Base-by-base conservation (phyloP, 1,139 yeast genomes). In the Saccharomyces hybrid region DNA sequence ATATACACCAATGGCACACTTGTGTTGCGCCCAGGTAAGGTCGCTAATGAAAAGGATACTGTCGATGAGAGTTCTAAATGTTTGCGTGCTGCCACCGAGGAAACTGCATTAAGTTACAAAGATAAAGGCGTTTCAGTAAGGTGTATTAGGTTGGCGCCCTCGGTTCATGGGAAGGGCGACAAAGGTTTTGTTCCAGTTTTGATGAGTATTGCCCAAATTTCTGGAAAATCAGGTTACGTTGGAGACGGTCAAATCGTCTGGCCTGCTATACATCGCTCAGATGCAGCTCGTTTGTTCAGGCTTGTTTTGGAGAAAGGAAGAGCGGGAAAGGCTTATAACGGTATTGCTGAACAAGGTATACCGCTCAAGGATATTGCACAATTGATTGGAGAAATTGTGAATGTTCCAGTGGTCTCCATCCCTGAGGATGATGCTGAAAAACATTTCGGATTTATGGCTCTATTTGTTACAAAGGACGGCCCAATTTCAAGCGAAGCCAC, bases 241-340 rank as follows among this genome's bases (percentile, higher is more conserved):
- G 73, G 61, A 3, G 67, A 64, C 5, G 75, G 74, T 9, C 34
- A 53, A 8, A 64, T 63, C 52, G 58, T 51, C 1, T 73, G 75
- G 75, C 56, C 71, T 5, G 68, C 73, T 3, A 70, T 69, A n/a
- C 64, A 70, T 49, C 59, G 59, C 14, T 25, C 49, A 2, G 76
- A 73, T 63, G 72, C 68, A 28, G 75, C 73, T 1, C 52, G 38
- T 4, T 46, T 71, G 25, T 71, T 54, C 48, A 52, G 57, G 16
- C 53, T 63, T 28, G 72, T 65, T 5, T 26, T 67, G n/a, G 71
- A 69, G 54, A 68, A 67, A 49, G 73, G 69, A 4, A 49, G 30
- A 2, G 57, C 70, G 8, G 73, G 73, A 8, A 48, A 52, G 4
- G 56, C 52, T 13, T 65, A 63, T 38, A 70, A 69, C 53, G 71